Evolutionary conservation across 2,329 filamentous ascomycete species (phyloP).

Genomic region (Neospermospora avenae): DNA sequence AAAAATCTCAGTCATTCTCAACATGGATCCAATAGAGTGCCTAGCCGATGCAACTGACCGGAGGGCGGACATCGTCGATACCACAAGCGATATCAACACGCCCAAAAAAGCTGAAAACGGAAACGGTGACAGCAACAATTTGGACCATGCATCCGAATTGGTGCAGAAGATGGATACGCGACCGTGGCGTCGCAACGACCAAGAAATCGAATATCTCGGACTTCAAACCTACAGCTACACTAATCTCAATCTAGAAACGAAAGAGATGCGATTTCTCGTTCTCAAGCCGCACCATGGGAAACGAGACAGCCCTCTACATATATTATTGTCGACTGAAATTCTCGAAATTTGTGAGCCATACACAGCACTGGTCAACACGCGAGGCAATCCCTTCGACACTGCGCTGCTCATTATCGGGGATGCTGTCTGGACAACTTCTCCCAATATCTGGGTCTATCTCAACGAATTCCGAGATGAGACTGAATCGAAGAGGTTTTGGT

Average conservation of each 20-base stretch:
- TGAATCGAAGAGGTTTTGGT: slow-evolving; percentile 7
- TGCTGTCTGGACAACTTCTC: not conserved
- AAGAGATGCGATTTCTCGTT: slow-evolving; percentile 16
- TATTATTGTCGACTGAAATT: not conserved
- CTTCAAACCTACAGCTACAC: slow-evolving; percentile 1
- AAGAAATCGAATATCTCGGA: not conserved
- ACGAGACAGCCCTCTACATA: not conserved
- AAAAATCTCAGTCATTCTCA: not conserved
- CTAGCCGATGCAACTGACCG: not conserved
- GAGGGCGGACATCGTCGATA: not conserved
- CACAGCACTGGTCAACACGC: slow-evolving; percentile 12
- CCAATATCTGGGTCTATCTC: slow-evolving; percentile 9
- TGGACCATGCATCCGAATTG: not conserved
- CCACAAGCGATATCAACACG: not conserved
- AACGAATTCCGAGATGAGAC: not conserved
- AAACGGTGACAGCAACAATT: not conserved
- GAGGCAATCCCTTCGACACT: slow-evolving; percentile 9
- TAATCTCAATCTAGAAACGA: slow-evolving; percentile 5
- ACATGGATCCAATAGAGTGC: not conserved
- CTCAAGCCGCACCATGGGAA: slow-evolving; percentile 6
- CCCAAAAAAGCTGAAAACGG: not conserved
- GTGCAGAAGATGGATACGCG: not conserved
- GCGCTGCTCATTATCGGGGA: not conserved
- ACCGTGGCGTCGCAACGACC: not conserved
- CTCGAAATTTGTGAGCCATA: slow-evolving; percentile 7